Evolutionary conservation across 2,329 filamentous ascomycete genomes (phyloP).

Genomic region (Paecilomyces sp.): DNA sequence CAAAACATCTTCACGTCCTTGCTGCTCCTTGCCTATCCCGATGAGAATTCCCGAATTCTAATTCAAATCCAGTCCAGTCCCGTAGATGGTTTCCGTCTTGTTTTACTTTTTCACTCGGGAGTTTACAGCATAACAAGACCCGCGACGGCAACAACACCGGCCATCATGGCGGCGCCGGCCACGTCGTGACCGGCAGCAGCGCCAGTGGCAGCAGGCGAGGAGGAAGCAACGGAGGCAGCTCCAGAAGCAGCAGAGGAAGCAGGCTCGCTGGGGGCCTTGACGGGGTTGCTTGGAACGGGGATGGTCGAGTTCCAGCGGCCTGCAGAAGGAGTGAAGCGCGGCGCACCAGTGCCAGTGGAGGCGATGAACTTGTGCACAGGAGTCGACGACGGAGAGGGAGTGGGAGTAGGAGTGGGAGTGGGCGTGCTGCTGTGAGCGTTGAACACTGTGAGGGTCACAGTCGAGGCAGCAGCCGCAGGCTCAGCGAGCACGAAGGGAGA

Average conservation of each 20-base stretch:
- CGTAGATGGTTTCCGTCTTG: not conserved
- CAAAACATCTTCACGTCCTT: too few species aligned
- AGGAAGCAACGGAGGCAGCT: slow-evolving; percentile 7
- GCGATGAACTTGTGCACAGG: not conserved
- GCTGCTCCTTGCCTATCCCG: not conserved
- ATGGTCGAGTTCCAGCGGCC: slow-evolving; percentile 7
- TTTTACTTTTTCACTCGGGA: not conserved
- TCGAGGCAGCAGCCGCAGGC: slow-evolving; percentile 8
- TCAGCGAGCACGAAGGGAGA: slow-evolving; percentile 22
- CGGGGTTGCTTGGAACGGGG: slow-evolving; percentile 5
- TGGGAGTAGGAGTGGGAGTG: slow-evolving; percentile 5
- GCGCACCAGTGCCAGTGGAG: slow-evolving; percentile 8
- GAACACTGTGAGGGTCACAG: slow-evolving; percentile 20
- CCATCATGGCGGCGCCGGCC: slow-evolving; percentile 19
- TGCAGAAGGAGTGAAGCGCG: slow-evolving; percentile 7
- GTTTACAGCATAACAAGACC: slow-evolving; percentile 26
- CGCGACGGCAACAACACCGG: slow-evolving; percentile 23
- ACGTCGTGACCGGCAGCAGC: slow-evolving; percentile 15
- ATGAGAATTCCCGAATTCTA: not conserved
- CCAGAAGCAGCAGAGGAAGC: not conserved
- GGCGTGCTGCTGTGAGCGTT: slow-evolving; percentile 5
- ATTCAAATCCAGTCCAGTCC: not conserved
- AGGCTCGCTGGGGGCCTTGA: slow-evolving; percentile 2
- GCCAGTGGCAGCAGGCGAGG: slow-evolving; percentile 8
- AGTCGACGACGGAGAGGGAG: slow-evolving; percentile 6